These are phyloP conservation scores for Aureoboletus auriporus DNA, from an alignment of 768 basidiomycete genomes.

Conservation along the genomic window DNA sequence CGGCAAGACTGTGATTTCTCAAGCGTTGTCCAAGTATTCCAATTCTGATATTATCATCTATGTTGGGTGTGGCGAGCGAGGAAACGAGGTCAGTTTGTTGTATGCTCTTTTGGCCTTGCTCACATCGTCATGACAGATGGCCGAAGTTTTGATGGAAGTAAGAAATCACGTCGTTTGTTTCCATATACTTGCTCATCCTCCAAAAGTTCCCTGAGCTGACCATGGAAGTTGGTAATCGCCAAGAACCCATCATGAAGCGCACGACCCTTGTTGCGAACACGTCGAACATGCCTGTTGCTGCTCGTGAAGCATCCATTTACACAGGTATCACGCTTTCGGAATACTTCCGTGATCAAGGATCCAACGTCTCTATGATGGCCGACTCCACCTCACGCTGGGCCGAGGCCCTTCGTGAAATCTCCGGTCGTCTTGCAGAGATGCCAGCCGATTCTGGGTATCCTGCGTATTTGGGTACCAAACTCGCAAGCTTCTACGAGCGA, in stretches of 20 bases:
- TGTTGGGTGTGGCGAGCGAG: conserved; percentile 98
- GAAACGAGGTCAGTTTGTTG: conserved; percentile 70
- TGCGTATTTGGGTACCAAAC: conserved; percentile 91
- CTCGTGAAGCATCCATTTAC: conserved; percentile 98
- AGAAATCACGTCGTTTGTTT: conserved; percentile 10
- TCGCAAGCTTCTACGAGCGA: conserved; percentile 98
- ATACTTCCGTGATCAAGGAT: conserved; percentile 99
- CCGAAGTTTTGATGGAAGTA: conserved; percentile 98
- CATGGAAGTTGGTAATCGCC: conserved; percentile 86
- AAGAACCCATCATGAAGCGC: conserved; percentile 99
- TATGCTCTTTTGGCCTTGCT: conserved; percentile 32
- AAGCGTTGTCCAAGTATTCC: conserved; percentile 96
- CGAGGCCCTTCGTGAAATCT: conserved; percentile 98
- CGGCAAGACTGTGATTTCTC: conserved; percentile 97
- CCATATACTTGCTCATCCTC: conserved; percentile 9
- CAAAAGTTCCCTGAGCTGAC: conserved; percentile 81
- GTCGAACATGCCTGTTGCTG: conserved; percentile 99
- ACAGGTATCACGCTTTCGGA: conserved; percentile 99
- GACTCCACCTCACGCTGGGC: conserved; percentile 99
- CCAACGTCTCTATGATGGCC: conserved; percentile 98
- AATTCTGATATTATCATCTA: conserved; percentile 99
- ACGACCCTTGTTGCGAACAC: conserved; percentile 98
- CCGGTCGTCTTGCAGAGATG: conserved; percentile 99
- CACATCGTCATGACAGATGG: conserved; percentile 58
- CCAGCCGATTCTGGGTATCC: conserved; percentile 99